Percentiles rank a stretch among this genome's conserved stretches.
Conservation (phyloP, 2,329 filamentous ascomycete genomes). For the Lachnellula suecica region DNA sequence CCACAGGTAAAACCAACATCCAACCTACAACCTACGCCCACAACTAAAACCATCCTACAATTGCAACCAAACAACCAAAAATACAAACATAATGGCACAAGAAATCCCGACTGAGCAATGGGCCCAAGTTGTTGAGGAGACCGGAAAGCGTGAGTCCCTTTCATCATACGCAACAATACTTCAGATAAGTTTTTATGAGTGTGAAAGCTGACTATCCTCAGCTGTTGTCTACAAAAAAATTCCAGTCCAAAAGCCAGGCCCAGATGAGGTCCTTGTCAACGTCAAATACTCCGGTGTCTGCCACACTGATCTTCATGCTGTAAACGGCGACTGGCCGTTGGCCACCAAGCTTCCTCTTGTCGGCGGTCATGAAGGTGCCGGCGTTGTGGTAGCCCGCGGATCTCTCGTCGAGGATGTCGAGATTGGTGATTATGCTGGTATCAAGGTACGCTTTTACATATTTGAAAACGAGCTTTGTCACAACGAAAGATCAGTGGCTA, state of each 20-base stretch:
- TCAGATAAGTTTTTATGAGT: background rate
- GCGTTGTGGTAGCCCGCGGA: conserved; percentile 78
- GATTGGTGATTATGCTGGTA: conserved; percentile 81
- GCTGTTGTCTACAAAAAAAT: conserved; percentile 76
- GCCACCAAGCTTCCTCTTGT: conserved; percentile 80
- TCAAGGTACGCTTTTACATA: conserved; percentile 51
- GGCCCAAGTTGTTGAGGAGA: conserved; percentile 87
- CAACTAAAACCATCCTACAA: too few species aligned
- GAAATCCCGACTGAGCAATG: conserved; percentile 80
- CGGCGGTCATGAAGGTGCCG: conserved; percentile 78
- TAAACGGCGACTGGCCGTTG: conserved; percentile 89
- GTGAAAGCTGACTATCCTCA: conserved; percentile 29
- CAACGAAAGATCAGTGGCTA: conserved; percentile 5
- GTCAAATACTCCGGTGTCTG: conserved; percentile 89
- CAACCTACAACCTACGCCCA: too few species aligned
- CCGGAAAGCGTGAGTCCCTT: conserved; percentile 61
- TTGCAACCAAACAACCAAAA: background rate
- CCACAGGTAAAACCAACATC: too few species aligned
- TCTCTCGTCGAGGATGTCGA: conserved; percentile 74
- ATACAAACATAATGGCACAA: conserved; percentile 27
- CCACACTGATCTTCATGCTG: conserved; percentile 81
- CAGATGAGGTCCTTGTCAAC: conserved; percentile 90
- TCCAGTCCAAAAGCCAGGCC: conserved; percentile 74
- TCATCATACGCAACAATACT: too few species aligned
- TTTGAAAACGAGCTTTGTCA: background rate